Evolutionary conservation across 805 yeast species (phyloP).

Genomic region (Tetrapisispora taiwanensis): DNA sequence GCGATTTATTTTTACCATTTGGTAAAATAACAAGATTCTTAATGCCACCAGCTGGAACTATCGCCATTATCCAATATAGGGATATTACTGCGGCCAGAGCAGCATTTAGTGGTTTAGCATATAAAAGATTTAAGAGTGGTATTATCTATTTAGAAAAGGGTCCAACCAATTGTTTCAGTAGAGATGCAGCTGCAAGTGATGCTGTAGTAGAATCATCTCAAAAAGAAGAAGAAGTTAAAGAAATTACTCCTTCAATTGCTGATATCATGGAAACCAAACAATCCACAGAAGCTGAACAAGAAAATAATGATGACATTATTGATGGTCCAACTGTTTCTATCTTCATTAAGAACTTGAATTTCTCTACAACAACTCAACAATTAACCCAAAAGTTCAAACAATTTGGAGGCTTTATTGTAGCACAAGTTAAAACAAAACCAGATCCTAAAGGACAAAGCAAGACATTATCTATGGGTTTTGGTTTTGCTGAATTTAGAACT

Average conservation of each 20-base stretch:
- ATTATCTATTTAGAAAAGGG: slow-evolving; percentile 90
- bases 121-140: slow-evolving; percentile 77
- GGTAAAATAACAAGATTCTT: slow-evolving; percentile 73
- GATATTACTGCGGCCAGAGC: slow-evolving; percentile 76
- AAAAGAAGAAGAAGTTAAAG: slow-evolving; percentile 27
- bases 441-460: slow-evolving; percentile 64
- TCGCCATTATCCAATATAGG: slow-evolving; percentile 85
- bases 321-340: slow-evolving; percentile 79
- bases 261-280: slow-evolving; percentile 32
- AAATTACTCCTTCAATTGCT: slow-evolving; percentile 18
- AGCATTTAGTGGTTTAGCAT: slow-evolving; percentile 82
- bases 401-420: slow-evolving; percentile 70
- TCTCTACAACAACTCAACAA: slow-evolving; percentile 55
- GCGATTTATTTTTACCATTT: slow-evolving; percentile 67
- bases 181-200: slow-evolving; percentile 39
- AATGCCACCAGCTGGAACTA: slow-evolving; percentile 95
- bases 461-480: slow-evolving; percentile 91
- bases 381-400: slow-evolving; percentile 55
- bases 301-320: slow-evolving; percentile 30
- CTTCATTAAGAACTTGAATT: slow-evolving; percentile 86
- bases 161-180: slow-evolving; percentile 67
- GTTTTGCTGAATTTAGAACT: slow-evolving; percentile 83
- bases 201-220: slow-evolving; percentile 14
- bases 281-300: slow-evolving; percentile 33
- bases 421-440: slow-evolving; percentile 78